Percentiles rank a stretch among this genome's conserved stretches.
phyloP scores from a whole-genome alignment of 768 basidiomycete species.

The Serendipita sp. region DNA sequence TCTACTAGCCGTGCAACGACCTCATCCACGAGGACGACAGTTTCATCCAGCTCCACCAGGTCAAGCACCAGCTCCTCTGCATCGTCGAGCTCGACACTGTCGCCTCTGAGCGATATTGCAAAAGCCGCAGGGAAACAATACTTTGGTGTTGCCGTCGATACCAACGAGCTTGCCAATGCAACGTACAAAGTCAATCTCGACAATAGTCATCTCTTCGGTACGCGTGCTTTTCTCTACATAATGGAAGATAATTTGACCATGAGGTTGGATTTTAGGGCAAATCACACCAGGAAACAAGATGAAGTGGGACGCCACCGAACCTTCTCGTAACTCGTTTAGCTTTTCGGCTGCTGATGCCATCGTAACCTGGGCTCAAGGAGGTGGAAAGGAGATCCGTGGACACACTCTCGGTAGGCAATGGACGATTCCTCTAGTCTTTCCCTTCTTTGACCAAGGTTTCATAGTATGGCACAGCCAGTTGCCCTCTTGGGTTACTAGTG shows the following conservation, averaged over 20 bases:
- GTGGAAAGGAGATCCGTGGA: slow-evolving; percentile 35
- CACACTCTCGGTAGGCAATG: not conserved
- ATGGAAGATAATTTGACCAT: not conserved
- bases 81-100: not conserved
- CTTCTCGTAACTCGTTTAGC: slow-evolving; percentile 30
- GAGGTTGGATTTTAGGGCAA: slow-evolving; percentile 14
- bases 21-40: not conserved
- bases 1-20: not conserved
- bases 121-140: slow-evolving; percentile 15
- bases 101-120: not conserved
- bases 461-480: slow-evolving; percentile 39
- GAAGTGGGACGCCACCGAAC: slow-evolving; percentile 44
- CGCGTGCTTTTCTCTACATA: not conserved
- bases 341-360: slow-evolving; percentile 31
- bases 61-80: not conserved
- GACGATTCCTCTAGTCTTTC: not conserved
- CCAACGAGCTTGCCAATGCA: slow-evolving; percentile 28
- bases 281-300: slow-evolving; percentile 37
- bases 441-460: not conserved
- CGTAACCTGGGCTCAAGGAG: slow-evolving; percentile 25
- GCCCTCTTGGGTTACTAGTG: slow-evolving; percentile 25
- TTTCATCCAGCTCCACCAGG: not conserved
- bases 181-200: slow-evolving; percentile 26
- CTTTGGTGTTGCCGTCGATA: slow-evolving; percentile 37
- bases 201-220: slow-evolving; percentile 25